phyloP scores from a whole-genome alignment of 768 basidiomycete species.

The Sutorius australiensis region DNA sequence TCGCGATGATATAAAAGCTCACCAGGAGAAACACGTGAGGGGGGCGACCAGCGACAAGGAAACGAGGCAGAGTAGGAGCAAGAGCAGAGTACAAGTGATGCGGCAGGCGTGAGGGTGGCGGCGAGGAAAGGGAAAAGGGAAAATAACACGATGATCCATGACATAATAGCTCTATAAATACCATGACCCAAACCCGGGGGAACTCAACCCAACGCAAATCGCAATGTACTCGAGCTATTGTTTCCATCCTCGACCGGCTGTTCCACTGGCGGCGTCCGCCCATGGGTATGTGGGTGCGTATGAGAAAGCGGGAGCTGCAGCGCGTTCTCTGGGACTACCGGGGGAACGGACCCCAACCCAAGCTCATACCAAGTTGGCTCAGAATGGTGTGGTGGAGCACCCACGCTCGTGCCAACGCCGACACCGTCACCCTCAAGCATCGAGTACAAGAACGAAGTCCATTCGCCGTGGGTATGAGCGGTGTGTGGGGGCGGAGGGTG shows the following conservation, averaged over 20 bases:
- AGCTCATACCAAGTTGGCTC: slow-evolving; percentile 31
- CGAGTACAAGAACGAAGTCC: slow-evolving; percentile 33
- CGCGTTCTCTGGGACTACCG: slow-evolving; percentile 2
- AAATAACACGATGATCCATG: not conserved
- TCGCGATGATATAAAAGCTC: slow-evolving; percentile 8
- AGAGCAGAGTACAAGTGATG: not conserved
- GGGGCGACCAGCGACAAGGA: slow-evolving; percentile 6
- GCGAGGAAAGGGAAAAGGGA: not conserved
- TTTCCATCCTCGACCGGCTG: slow-evolving; percentile 23
- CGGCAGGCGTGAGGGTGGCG: not conserved
- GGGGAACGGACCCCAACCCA: slow-evolving; percentile 18
- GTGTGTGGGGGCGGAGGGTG: slow-evolving; percentile 4
- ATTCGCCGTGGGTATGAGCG: slow-evolving; percentile 21
- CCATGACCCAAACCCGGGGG: not conserved
- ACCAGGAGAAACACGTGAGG: slow-evolving; percentile 1
- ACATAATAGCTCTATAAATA: slow-evolving; percentile 32
- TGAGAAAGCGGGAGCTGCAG: slow-evolving; percentile 17
- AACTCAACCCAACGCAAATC: slow-evolving; percentile 30
- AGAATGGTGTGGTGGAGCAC: not conserved
- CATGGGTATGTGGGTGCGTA: not conserved
- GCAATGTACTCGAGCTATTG: slow-evolving; percentile 27
- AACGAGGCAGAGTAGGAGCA: not conserved
- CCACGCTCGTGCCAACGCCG: slow-evolving; percentile 8
- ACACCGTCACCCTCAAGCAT: slow-evolving; percentile 32
- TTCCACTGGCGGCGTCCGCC: slow-evolving; percentile 3